A percentile compares a stretch with the other conserved stretches of the same genome.
These are phyloP conservation scores for Thelonectria blattea DNA, from an alignment of 2,329 filamentous ascomycete genomes.

Conservation along the genomic window DNA sequence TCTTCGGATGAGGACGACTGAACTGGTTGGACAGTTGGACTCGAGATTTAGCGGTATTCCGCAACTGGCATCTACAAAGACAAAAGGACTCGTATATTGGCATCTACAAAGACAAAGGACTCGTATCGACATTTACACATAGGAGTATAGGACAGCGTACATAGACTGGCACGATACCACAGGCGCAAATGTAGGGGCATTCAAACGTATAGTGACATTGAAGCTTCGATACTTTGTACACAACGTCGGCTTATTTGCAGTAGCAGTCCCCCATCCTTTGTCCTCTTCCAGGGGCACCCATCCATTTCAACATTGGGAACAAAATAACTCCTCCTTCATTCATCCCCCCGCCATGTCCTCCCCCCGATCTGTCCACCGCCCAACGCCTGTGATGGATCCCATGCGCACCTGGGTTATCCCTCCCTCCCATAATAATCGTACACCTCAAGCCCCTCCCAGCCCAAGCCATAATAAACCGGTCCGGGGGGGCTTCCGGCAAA, in stretches of 20 bases:
- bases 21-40: constrained; percentile 2
- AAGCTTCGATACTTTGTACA: constrained; percentile 7
- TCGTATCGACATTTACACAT: background rate
- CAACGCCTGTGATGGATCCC: background rate
- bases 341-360: background rate
- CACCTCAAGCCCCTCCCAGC: background rate
- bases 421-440: background rate
- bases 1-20: constrained; percentile 41
- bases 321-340: background rate
- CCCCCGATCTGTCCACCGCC: background rate
- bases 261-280: background rate
- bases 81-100: too few species aligned
- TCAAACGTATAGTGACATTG: constrained; percentile 6
- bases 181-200: background rate
- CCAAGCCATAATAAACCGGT: background rate
- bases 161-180: constrained; percentile 11
- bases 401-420: background rate
- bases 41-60: background rate
- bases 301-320: background rate
- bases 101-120: too few species aligned
- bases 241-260: background rate
- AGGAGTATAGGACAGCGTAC: constrained; percentile 7
- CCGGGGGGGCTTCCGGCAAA: background rate
- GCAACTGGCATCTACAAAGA: background rate
- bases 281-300: background rate